Percentiles rank a stretch among this genome's conserved stretches.
phyloP scores from a whole-genome alignment of 352 stramenopile genomes.

The Ophiocytium majus region DNA sequence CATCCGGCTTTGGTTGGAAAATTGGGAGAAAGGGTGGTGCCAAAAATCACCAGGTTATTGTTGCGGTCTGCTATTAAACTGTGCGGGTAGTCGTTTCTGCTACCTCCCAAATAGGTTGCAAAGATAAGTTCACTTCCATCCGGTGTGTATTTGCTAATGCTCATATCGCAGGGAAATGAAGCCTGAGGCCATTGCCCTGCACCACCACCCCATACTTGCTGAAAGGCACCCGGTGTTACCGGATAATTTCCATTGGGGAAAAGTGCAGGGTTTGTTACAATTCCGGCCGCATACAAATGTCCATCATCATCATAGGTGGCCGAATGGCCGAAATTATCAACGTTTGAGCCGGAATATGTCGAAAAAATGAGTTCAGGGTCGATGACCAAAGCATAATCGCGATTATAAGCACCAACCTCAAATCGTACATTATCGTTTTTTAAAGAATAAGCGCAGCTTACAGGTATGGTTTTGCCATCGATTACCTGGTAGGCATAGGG shows the following conservation, averaged over 20 bases:
- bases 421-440: not conserved
- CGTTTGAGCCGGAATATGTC: not conserved
- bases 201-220: too few species aligned
- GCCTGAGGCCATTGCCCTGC: too few species aligned
- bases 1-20: slow-evolving; percentile 5
- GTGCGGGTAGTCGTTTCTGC: not conserved
- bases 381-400: not conserved
- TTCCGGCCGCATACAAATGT: slow-evolving; percentile 1
- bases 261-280: not conserved
- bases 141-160: not conserved
- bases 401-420: too few species aligned
- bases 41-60: not conserved
- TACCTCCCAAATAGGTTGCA: not conserved
- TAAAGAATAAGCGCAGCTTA: not conserved
- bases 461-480: not conserved
- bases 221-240: not conserved
- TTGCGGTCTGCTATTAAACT: slow-evolving; percentile 6
- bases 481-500: slow-evolving; percentile 6
- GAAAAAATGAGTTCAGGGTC: not conserved
- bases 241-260: not conserved
- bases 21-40: not conserved
- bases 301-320: not conserved
- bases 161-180: too few species aligned
- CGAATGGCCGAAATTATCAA: not conserved
- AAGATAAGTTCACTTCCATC: not conserved